These are phyloP conservation scores for Ophiostoma fasciatum DNA, from an alignment of 2,329 filamentous ascomycete genomes.

Conservation along the genomic window DNA sequence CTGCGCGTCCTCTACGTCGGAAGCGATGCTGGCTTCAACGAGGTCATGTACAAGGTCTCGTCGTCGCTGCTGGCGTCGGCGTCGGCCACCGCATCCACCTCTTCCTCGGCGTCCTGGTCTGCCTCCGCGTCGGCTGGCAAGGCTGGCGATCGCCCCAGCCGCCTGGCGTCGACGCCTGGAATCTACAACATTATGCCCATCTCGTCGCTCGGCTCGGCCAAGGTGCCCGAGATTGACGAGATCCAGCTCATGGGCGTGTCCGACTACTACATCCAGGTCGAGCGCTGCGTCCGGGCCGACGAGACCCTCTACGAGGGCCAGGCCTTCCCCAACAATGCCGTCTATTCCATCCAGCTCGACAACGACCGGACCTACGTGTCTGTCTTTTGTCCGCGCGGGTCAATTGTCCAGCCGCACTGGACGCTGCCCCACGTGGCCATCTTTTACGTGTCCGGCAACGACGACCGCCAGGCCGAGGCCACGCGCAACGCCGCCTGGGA, in stretches of 20 bases:
- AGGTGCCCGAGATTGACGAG: conserved; percentile 24
- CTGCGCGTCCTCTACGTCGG: conserved; percentile 35
- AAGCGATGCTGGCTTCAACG: conserved; percentile 23
- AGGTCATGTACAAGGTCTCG: conserved; percentile 32
- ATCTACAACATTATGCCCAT: conserved; percentile 37
- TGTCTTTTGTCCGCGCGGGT: conserved; percentile 20
- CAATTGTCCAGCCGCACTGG: conserved; percentile 28
- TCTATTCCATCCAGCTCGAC: conserved; percentile 25
- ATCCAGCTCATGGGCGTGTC: conserved; percentile 37
- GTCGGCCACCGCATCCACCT: too few species aligned
- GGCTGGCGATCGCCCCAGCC: not conserved
- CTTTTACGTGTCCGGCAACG: conserved; percentile 31
- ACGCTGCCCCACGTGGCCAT: conserved; percentile 33
- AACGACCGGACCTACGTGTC: conserved; percentile 24
- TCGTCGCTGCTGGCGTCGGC: conserved; percentile 29
- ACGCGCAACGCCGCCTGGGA: conserved; percentile 28
- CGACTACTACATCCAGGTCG: conserved; percentile 34
- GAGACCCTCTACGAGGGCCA: conserved; percentile 15
- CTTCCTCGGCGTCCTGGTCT: too few species aligned
- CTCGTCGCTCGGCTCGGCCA: conserved; percentile 30
- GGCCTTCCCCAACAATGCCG: conserved; percentile 15
- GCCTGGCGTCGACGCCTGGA: conserved; percentile 2
- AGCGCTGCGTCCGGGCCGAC: conserved; percentile 29
- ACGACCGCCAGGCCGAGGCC: conserved; percentile 21
- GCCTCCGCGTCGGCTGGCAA: not conserved